These are phyloP conservation scores for Angophora floribunda DNA, from an alignment of 345 rosid species.

Conservation along the genomic window DNA sequence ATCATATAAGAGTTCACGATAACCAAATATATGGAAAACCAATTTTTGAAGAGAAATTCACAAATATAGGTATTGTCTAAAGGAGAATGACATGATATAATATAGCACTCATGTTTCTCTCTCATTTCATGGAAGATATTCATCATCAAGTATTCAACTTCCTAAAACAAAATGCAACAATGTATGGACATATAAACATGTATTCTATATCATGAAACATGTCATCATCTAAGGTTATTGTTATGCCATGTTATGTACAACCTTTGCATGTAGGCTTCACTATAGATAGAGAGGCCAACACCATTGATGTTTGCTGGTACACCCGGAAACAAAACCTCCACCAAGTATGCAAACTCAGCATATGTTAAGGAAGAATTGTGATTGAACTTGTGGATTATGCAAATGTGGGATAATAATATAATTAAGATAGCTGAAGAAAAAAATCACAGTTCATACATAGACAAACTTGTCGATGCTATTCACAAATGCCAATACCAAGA, in stretches of 20 bases:
- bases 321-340: slow-evolving; percentile 69
- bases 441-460: slow-evolving; percentile 32
- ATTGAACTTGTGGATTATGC: background rate
- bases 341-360: slow-evolving; percentile 36
- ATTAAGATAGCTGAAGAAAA: slow-evolving; percentile 61
- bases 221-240: background rate
- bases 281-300: slow-evolving; percentile 72
- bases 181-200: background rate
- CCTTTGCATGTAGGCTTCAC: slow-evolving; percentile 79
- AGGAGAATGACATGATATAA: too few species aligned
- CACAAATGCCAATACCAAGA: too few species aligned
- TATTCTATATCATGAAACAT: background rate
- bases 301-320: slow-evolving; percentile 83
- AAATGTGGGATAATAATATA: slow-evolving; percentile 76
- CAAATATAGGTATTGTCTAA: too few species aligned
- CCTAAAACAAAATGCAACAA: background rate
- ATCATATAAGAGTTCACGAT: too few species aligned
- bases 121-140: slow-evolving; percentile 89
- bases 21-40: too few species aligned
- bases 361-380: background rate
- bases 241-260: slow-evolving; percentile 10
- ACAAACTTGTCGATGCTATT: slow-evolving; percentile 49
- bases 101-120: slow-evolving; percentile 79
- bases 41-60: too few species aligned
- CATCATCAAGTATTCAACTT: slow-evolving; percentile 55